phyloP scores from a whole-genome alignment of 2,329 filamentous ascomycete species.

The Fusarium lateritium region DNA sequence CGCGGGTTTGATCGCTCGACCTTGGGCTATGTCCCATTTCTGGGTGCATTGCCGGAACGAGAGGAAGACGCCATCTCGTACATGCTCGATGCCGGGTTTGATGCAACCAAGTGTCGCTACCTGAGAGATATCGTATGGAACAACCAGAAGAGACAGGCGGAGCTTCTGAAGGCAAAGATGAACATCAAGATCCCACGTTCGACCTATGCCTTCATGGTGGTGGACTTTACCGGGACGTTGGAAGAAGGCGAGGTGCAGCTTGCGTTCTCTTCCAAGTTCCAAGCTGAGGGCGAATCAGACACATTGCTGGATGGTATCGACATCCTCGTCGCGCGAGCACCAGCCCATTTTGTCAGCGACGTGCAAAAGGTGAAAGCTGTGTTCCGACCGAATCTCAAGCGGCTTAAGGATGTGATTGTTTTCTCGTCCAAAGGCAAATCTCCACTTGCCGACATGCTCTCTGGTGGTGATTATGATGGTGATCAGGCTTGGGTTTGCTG shows the following conservation, averaged over 20 bases:
- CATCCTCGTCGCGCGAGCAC: constrained; percentile 77
- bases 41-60: constrained; percentile 65
- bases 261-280: constrained; percentile 77
- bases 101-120: constrained; percentile 62
- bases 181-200: constrained; percentile 74
- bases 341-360: constrained; percentile 78
- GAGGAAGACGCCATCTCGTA: constrained; percentile 67
- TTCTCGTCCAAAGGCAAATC: constrained; percentile 76
- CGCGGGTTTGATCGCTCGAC: constrained; percentile 59
- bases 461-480: constrained; percentile 87
- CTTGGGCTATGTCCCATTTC: constrained; percentile 58
- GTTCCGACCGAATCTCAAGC: constrained; percentile 71
- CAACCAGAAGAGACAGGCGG: constrained; percentile 67
- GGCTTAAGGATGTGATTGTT: constrained; percentile 83
- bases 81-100: constrained; percentile 74
- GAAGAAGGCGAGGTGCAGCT: constrained; percentile 77
- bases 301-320: constrained; percentile 70
- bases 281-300: constrained; percentile 66
- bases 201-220: constrained; percentile 75
- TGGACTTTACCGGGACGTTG: constrained; percentile 74
- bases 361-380: constrained; percentile 77
- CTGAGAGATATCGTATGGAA: constrained; percentile 64
- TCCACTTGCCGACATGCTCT: constrained; percentile 78
- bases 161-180: constrained; percentile 67
- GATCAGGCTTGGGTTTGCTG: constrained; percentile 85